Conservation (phyloP, 2,329 filamentous ascomycete species). For the Xylaria sp. region DNA sequence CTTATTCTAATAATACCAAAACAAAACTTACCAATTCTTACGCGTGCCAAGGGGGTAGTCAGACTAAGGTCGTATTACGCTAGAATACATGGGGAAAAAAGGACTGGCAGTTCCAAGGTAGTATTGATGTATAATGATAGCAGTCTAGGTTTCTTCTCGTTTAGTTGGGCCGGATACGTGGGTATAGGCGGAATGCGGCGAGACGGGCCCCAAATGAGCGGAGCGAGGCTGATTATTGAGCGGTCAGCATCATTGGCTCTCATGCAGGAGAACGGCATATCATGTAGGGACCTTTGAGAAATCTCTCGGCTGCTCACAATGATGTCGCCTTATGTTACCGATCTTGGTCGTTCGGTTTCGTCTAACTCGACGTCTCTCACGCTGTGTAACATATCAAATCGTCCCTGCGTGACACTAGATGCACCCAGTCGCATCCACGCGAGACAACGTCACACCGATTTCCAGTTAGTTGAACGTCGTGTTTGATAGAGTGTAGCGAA, state of each 20-base stretch:
- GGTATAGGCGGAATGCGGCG: slow-evolving; percentile 24
- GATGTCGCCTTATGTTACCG: slow-evolving; percentile 35
- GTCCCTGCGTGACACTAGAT: slow-evolving; percentile 7
- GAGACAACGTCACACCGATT: slow-evolving; percentile 35
- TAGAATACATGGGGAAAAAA: slow-evolving; percentile 1
- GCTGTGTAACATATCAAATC: slow-evolving; percentile 29
- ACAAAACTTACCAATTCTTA: background rate
- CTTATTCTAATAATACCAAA: slow-evolving; percentile 18
- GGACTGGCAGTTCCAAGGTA: background rate
- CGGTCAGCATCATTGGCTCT: slow-evolving; percentile 19
- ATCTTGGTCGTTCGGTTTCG: slow-evolving; percentile 10
- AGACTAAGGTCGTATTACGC: slow-evolving; percentile 16
- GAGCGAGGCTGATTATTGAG: slow-evolving; percentile 16
- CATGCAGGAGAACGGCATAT: background rate
- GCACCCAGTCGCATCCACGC: slow-evolving; percentile 16
- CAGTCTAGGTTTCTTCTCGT: background rate
- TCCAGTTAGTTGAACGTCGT: slow-evolving; percentile 15
- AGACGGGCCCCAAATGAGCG: slow-evolving; percentile 8
- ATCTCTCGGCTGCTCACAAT: slow-evolving; percentile 6
- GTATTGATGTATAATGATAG: slow-evolving; percentile 15
- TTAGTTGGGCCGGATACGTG: slow-evolving; percentile 15
- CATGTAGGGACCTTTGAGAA: background rate
- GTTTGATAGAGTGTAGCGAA: slow-evolving; percentile 19
- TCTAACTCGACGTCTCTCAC: slow-evolving; percentile 12
- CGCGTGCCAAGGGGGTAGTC: slow-evolving; percentile 8